Evolutionary conservation across 2,329 filamentous ascomycete genomes (phyloP), one percentile per base, ranked within the genome.

Genomic region (Fusarium domesticum): DNA sequence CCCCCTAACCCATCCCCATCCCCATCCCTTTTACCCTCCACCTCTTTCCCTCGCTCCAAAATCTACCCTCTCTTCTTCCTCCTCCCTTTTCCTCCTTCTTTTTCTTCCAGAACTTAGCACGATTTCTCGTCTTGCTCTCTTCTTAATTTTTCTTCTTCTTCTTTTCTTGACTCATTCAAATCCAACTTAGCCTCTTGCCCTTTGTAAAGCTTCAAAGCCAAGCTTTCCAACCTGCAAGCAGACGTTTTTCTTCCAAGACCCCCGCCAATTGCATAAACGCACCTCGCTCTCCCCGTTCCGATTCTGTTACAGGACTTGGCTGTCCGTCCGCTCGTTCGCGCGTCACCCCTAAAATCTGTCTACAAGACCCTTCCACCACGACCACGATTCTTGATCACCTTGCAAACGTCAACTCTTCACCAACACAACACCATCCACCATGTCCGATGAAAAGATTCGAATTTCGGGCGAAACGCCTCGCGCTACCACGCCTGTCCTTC

Each of bases 381-480:
- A 56, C 48, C 35, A 54, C 44, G 43, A 50, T 43, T 51, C 49
- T 36, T 37, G 49, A 53, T 30, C 50, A 44, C 50, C 43, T 48
- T 39, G 54, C 35, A 38, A 50, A 42, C 40, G 39, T 35, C 42
- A 45, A 42, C 50, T 47, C 54, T 58, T 57, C 46, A 50, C 48
- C 53, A 51, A 56, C 62, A 50, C 63, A 72, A 18, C 44, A 39
- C 66, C 50, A 86, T 85, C 81, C 59, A 61, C 25, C 35, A 69
- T 69, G 66, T 66, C 66, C 51, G 86, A 87, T 65, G 87, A 96
- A 70, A 96, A 96, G 73, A 84, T 78, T 59, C 85, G 91, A 65
- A 77, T 83, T 61, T 96, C 89, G 36, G 87, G 87, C 68, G 91
- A 96, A 68, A 74, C 79, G 60, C 73, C 80, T 45, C 80, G 85